phyloP scores from a whole-genome alignment of 139 green algal genomes.

The Chlorella sp. region DNA sequence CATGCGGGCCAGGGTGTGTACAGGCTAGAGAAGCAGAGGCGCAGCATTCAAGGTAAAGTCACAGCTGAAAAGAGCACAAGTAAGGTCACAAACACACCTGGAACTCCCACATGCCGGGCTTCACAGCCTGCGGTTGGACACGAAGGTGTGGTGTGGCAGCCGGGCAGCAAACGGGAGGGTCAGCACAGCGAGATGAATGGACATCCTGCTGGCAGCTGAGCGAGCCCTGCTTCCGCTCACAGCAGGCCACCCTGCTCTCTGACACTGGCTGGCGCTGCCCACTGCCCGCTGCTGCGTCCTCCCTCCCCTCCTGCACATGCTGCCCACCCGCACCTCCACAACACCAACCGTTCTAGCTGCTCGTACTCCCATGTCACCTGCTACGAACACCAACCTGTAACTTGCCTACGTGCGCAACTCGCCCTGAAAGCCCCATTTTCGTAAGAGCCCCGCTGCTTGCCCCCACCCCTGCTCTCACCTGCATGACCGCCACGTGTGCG shows the following conservation, averaged over 20 bases:
- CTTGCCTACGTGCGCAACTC: background rate
- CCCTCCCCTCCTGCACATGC: background rate
- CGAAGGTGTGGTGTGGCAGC: background rate
- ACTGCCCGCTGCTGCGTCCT: too few relatives aligned
- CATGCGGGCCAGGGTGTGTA: background rate
- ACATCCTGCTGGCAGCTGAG: background rate
- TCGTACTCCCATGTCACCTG: background rate
- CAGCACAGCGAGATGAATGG: background rate
- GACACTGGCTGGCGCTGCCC: too few relatives aligned
- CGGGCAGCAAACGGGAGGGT: background rate
- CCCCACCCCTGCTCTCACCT: constrained; percentile 11
- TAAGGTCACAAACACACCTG: constrained; percentile 54
- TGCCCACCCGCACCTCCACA: background rate
- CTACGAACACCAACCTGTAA: too few relatives aligned
- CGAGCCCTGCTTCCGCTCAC: background rate
- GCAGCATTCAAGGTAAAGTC: background rate
- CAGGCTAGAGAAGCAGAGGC: too few relatives aligned
- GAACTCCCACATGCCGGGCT: constrained; percentile 77
- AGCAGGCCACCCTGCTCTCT: too few relatives aligned
- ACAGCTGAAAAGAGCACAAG: background rate
- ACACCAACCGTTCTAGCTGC: background rate
- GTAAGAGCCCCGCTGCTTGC: background rate
- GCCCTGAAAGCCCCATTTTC: background rate
- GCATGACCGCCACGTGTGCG: constrained; percentile 77
- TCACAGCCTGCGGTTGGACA: constrained; percentile 23